Percentiles rank a stretch among this genome's conserved stretches.
phyloP scores from a whole-genome alignment of 306 rosid species.

The Phaseolus lunatus region DNA sequence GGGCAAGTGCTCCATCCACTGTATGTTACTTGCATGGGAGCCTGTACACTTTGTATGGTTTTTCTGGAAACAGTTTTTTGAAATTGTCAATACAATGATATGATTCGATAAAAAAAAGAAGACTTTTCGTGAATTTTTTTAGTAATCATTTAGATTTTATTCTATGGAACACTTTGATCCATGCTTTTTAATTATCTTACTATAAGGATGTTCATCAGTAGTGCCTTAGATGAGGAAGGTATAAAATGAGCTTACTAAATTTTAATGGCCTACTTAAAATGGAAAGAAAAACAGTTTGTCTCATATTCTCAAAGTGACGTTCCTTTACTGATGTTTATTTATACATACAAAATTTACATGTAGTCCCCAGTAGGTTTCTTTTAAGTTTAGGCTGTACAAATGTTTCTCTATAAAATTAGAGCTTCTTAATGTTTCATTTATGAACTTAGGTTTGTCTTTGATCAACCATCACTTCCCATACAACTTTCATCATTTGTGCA shows the following conservation, averaged over 20 bases:
- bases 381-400: not conserved
- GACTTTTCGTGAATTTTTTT: too few relatives aligned
- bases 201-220: too few relatives aligned
- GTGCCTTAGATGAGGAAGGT: not conserved
- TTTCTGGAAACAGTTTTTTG: not conserved
- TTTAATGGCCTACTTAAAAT: conserved; percentile 11
- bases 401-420: conserved; percentile 12
- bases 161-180: not conserved
- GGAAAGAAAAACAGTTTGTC: conserved; percentile 1
- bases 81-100: too few relatives aligned
- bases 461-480: conserved; percentile 17
- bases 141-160: not conserved
- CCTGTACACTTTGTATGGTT: not conserved
- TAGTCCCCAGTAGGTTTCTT: not conserved
- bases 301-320: conserved; percentile 5
- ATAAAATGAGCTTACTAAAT: not conserved
- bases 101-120: too few relatives aligned
- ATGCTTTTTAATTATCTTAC: not conserved
- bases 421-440: conserved; percentile 13
- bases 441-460: conserved; percentile 18
- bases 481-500: conserved; percentile 30
- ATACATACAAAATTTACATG: conserved; percentile 12
- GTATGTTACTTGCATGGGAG: conserved; percentile 32
- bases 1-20: conserved; percentile 37
- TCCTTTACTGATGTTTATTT: conserved; percentile 3